phyloP scores from a whole-genome alignment of 2,329 filamentous ascomycete species.

The Aspergillus transmontanensis region DNA sequence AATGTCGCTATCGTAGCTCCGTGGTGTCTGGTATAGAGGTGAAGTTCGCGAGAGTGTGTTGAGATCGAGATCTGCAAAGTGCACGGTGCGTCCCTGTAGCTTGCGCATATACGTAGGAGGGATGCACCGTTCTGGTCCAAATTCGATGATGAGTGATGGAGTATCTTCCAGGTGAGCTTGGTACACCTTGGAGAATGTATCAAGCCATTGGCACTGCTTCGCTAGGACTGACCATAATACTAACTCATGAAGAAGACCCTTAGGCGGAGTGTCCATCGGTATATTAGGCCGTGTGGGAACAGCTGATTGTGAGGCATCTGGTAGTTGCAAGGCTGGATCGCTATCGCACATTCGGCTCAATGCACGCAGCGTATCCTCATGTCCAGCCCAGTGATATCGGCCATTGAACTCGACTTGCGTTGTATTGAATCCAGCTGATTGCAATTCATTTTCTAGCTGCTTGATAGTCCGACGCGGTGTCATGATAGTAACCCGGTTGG shows the following conservation, averaged over 20 bases:
- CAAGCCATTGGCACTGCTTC: conserved; percentile 18
- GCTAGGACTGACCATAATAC: conserved; percentile 16
- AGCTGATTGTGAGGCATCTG: conserved; percentile 8
- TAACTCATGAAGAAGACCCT: conserved; percentile 11
- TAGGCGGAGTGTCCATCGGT: neutral
- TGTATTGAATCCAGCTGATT: conserved; percentile 13
- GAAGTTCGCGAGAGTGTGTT: conserved; percentile 3
- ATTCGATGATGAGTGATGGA: conserved; percentile 16
- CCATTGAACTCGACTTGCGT: conserved; percentile 21
- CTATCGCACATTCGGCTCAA: conserved; percentile 15
- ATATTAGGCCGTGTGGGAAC: conserved; percentile 11
- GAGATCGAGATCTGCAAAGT: conserved; percentile 18
- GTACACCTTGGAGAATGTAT: conserved; percentile 16
- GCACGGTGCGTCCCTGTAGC: conserved; percentile 12
- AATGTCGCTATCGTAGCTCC: conserved; percentile 25
- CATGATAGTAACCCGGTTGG: conserved; percentile 20
- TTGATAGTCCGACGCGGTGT: conserved; percentile 10
- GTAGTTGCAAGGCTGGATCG: conserved; percentile 13
- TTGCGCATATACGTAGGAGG: conserved; percentile 17
- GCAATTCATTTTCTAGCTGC: conserved; percentile 14
- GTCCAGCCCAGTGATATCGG: conserved; percentile 22
- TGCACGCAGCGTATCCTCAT: conserved; percentile 6
- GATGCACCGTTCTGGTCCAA: conserved; percentile 22
- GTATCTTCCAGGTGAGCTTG: conserved; percentile 4
- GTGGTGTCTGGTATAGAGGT: neutral